Conservation (phyloP, 257 asterid genomes). For the Osmanthus fragrans region DNA sequence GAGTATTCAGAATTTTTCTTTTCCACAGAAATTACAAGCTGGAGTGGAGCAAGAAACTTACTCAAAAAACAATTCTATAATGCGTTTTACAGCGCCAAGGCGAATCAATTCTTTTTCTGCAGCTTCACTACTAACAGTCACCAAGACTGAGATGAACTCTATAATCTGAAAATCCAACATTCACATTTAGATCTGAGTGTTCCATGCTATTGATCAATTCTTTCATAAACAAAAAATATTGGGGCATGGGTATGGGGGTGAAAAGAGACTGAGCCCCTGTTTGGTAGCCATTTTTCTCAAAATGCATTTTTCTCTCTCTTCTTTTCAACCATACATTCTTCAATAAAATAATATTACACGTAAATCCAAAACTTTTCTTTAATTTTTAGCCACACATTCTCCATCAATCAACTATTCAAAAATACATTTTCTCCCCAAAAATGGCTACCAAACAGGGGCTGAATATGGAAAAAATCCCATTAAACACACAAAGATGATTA, state of each 20-base stretch:
- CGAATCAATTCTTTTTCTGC: conserved; percentile 81
- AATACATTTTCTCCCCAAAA: too few species aligned
- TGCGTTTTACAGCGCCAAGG: conserved; percentile 64
- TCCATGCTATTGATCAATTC: conserved; percentile 16
- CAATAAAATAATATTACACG: too few species aligned
- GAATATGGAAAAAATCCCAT: neutral
- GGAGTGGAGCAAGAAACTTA: neutral
- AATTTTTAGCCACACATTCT: too few species aligned
- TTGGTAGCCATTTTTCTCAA: too few species aligned
- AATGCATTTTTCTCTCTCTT: too few species aligned
- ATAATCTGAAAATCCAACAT: conserved; percentile 56
- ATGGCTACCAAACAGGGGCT: too few species aligned
- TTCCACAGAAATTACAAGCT: conserved; percentile 19
- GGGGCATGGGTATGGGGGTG: neutral
- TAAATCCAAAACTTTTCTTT: too few species aligned
- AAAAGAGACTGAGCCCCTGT: neutral
- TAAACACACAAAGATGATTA: neutral
- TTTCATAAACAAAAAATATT: neutral
- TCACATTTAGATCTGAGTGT: conserved; percentile 27
- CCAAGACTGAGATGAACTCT: conserved; percentile 88
- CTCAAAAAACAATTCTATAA: conserved; percentile 52
- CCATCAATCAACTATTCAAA: too few species aligned
- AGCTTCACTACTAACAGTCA: conserved; percentile 66
- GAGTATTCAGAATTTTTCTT: conserved; percentile 18
- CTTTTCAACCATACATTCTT: too few species aligned